phyloP scores from a whole-genome alignment of 441 rosid genomes.

The Geranium incanum region DNA sequence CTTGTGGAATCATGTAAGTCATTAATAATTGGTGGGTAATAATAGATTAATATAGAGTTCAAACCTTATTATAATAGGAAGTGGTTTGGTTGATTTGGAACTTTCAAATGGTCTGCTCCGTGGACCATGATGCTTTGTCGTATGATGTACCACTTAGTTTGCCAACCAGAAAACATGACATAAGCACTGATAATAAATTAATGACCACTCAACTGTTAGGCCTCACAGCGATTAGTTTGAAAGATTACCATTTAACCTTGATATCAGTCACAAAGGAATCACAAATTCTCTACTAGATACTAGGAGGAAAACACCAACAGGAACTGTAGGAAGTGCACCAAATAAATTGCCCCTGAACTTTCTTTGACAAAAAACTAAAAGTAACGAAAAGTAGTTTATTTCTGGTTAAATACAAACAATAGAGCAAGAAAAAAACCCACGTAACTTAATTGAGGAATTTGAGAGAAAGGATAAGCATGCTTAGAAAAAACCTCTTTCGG shows the following conservation, averaged over 20 bases:
- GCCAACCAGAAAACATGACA: no score
- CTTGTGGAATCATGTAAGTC: background rate
- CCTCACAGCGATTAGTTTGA: no score
- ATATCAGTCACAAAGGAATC: background rate
- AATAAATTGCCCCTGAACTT: constrained; percentile 11
- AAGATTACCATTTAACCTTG: background rate
- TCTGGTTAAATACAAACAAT: background rate
- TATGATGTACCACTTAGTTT: no score
- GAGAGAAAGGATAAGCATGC: constrained; percentile 9
- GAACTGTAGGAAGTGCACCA: constrained; percentile 29
- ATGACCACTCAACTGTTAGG: no score
- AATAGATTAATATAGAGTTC: background rate
- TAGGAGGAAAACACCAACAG: constrained; percentile 14
- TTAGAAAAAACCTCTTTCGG: background rate
- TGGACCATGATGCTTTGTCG: background rate
- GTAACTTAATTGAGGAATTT: background rate
- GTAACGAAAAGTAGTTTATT: background rate
- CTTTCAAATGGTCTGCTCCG: background rate
- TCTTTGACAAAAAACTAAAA: constrained; percentile 14
- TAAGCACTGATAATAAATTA: no score
- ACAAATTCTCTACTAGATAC: background rate
- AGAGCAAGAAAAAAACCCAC: background rate
- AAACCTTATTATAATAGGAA: background rate
- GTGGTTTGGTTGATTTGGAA: background rate
- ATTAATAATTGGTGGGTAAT: background rate